Evolutionary conservation across 2,329 filamentous ascomycete species (phyloP), one percentile per base, ranked within the genome.

Genomic region (Shiraia sp.): DNA sequence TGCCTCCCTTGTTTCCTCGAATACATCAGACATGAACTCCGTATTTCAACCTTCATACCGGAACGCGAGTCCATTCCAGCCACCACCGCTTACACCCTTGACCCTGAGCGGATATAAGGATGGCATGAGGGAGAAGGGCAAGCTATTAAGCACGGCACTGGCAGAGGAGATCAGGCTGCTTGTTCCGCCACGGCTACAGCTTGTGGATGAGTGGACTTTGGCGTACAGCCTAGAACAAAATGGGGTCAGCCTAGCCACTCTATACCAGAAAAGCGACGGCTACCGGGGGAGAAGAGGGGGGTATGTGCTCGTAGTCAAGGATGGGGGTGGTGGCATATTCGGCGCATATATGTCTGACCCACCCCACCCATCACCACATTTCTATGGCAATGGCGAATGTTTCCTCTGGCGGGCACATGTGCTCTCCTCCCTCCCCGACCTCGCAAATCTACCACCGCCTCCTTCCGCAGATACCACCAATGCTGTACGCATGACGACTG

Each of bases 351-450:
- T 97, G 39, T 95, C 90, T 37, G 92, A 99, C 66, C 79, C 87
- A 36, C 91, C 92, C 9, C 88, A 87, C 56, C 88, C 90, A 0
- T 77, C 83, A 1, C 73, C 89, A 2, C 87, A 91, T 51, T 99
- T 96, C 75, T 99, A 88, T 69, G 93, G 93, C 60, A 96, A 90
- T 10, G 93, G 93, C 59, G 93, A 99, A 71, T 97, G 92, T 71
- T 99, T 95, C 69, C 81, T 95, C 51, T 95, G 89, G 89, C 82
- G 87, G 33, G 86, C 88, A 1, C 83, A 83, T 31, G 72, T 86
- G 3, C 75, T 91, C 24, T 76, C 83, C 2, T 71, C 81, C 0
- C 61, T 75, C 7, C 70, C 71, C 12, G 58, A 73, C 25, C 63
- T 80, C 7, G 68, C 75, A 3, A 75, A 75, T 9, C 75, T 90